Conservation (phyloP, 139 green algal genomes). For the Chlamydomonas sp. region DNA sequence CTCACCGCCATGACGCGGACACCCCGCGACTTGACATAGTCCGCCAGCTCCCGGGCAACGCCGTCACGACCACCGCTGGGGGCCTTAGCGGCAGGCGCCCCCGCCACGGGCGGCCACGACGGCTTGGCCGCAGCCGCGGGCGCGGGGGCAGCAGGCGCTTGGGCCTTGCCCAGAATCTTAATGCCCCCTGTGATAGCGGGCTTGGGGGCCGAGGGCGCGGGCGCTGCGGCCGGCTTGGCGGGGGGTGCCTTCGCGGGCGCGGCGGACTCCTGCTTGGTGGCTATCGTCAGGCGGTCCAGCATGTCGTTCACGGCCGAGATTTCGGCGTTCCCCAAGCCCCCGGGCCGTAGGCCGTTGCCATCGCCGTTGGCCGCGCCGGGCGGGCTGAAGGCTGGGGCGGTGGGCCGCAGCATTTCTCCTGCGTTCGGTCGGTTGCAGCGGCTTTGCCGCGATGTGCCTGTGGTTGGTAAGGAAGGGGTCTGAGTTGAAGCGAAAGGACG, state of each 20-base stretch:
- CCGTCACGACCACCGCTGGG: neutral
- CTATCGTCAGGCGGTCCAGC: neutral
- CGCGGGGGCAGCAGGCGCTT: neutral
- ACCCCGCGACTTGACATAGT: constrained; percentile 23
- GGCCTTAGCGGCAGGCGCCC: neutral
- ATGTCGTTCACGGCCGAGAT: constrained; percentile 9
- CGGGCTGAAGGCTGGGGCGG: neutral
- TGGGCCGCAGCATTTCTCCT: neutral
- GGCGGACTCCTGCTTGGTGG: constrained; percentile 7
- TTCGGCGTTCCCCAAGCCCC: neutral
- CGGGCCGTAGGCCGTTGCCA: neutral
- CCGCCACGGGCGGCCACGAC: neutral
- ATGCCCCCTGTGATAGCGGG: constrained; percentile 6
- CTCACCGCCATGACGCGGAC: neutral
- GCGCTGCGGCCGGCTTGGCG: neutral
- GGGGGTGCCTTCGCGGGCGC: neutral
- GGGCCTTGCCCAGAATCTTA: constrained; percentile 13
- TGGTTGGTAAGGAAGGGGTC: neutral
- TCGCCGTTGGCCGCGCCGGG: neutral
- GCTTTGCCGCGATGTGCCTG: neutral
- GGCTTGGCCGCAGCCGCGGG: neutral
- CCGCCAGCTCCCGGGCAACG: constrained; percentile 10
- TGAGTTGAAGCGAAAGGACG: too few relatives aligned
- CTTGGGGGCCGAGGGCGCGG: neutral
- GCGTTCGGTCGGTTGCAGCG: neutral